Base-by-base conservation (phyloP, 768 basidiomycete genomes). In the Boletus sp. region DNA sequence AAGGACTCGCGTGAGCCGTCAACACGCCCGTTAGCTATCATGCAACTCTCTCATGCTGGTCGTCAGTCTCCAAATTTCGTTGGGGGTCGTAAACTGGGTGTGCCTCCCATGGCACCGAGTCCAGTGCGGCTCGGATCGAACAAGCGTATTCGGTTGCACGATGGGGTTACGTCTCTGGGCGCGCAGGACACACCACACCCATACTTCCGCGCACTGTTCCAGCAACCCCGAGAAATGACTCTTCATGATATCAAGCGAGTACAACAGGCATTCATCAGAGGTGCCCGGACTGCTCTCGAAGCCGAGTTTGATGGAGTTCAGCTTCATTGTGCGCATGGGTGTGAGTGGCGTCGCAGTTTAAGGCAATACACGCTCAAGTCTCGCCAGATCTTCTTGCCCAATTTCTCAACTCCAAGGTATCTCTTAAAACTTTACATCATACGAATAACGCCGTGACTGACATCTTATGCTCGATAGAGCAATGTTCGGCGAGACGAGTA, bases 231-330 rank as follows among this genome's bases (percentile, higher is more conserved):
- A 15, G 76, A 72, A 45, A 86, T 91, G 87, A 70, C 77, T 0
- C 34, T 71, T 3, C 50, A 60, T 0, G 90, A 93, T 40, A 83
- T 97, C 51, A 74, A 82, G 23, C 59, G 75, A 10, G 79, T 84
- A 7, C 78, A 91, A 0, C 72, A 75, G 1, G 73, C 70, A 8
- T 98, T 96, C 62, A 78, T 87, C 3, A 71, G 73, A 38, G 90
- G 86, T 6, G 90, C 93, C 0, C 63, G 70, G 39, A 61, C 89
- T 32, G 91, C 90, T 9, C 68, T 76, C 17, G 66, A 79, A 50
- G 73, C 86, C 38, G 91, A 90, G 0, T 95, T 93, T 66, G 90
- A 96, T 57, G 94, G 95, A 0, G 73, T 96, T 4, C 83, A 97
- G 63, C 57, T 98, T 10, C 95, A 97, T 67, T 87, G 77, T 25